Conservation (phyloP, 345 rosid genomes). For the Brassica cretica region DNA sequence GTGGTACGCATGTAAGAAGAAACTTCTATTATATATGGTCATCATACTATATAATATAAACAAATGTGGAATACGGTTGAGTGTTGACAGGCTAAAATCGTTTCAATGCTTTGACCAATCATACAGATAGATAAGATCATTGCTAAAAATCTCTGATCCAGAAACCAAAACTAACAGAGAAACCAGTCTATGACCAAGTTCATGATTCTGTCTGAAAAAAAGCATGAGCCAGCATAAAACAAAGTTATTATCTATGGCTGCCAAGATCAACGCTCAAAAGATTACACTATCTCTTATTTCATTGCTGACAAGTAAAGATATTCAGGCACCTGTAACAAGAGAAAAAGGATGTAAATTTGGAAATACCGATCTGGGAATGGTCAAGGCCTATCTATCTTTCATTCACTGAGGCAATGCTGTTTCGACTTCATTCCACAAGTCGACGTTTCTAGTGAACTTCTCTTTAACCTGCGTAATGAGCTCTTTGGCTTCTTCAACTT, state of each 20-base stretch:
- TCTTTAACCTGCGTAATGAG: conserved; percentile 55
- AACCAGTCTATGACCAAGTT: conserved; percentile 5
- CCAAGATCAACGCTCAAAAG: conserved; percentile 3
- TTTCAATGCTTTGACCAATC: conserved; percentile 16
- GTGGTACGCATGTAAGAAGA: conserved; percentile 28
- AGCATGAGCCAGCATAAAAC: not conserved
- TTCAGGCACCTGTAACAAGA: not conserved
- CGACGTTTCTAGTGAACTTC: conserved; percentile 51
- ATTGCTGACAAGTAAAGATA: conserved; percentile 21
- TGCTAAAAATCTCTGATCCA: conserved; percentile 1
- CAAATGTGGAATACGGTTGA: conserved; percentile 1
- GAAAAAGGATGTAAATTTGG: not conserved
- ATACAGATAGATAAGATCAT: conserved; percentile 17
- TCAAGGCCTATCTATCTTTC: not conserved
- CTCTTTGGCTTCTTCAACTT: conserved; percentile 62
- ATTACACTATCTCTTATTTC: conserved; percentile 14
- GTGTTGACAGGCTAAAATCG: conserved; percentile 17
- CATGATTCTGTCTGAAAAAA: not conserved
- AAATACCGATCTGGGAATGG: no score
- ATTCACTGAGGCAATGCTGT: conserved; percentile 59
- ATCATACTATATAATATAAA: conserved; percentile 31
- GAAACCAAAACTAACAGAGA: conserved; percentile 16
- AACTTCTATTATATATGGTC: not conserved
- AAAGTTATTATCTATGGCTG: conserved; percentile 13
- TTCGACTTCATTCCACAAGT: conserved; percentile 80